phyloP scores from a whole-genome alignment of 441 rosid species.

The Flueggea neowawraea region DNA sequence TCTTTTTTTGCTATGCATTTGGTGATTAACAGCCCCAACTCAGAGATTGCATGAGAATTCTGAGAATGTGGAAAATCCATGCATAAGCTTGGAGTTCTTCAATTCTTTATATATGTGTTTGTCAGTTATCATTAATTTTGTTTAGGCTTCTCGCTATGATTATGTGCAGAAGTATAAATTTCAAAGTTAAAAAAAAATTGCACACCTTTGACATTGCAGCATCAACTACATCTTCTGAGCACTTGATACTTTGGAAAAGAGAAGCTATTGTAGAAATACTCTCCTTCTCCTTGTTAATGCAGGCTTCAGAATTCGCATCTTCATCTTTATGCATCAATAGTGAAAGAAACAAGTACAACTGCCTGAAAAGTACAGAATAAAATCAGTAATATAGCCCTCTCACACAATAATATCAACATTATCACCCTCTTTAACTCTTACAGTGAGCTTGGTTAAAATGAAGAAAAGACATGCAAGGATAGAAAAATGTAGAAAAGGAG shows the following conservation, averaged over 20 bases:
- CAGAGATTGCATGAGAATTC: constrained; percentile 95
- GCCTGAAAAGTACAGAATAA: constrained; percentile 49
- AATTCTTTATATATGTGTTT: not conserved
- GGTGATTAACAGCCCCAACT: constrained; percentile 77
- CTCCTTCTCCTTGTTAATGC: constrained; percentile 58
- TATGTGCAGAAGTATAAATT: too few relatives aligned
- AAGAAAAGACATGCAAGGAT: not conserved
- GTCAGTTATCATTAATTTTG: too few relatives aligned
- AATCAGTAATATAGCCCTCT: not conserved
- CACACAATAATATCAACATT: not conserved
- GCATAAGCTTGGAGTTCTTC: constrained; percentile 15
- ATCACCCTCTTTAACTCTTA: not conserved
- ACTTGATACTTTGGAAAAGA: constrained; percentile 64
- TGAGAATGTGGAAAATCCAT: constrained; percentile 32
- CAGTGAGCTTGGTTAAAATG: too few relatives aligned
- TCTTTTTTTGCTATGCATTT: constrained; percentile 60
- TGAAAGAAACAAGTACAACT: constrained; percentile 67
- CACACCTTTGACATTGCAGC: constrained; percentile 78
- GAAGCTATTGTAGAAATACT: constrained; percentile 47
- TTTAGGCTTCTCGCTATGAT: too few relatives aligned
- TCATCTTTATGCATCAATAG: constrained; percentile 83
- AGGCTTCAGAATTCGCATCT: constrained; percentile 71
- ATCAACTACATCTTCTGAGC: constrained; percentile 78
- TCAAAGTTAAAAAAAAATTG: constrained; percentile 3
- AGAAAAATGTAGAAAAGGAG: not conserved